Conservation (phyloP, 2,329 filamentous ascomycete genomes). For the Juglanconis juglandina region DNA sequence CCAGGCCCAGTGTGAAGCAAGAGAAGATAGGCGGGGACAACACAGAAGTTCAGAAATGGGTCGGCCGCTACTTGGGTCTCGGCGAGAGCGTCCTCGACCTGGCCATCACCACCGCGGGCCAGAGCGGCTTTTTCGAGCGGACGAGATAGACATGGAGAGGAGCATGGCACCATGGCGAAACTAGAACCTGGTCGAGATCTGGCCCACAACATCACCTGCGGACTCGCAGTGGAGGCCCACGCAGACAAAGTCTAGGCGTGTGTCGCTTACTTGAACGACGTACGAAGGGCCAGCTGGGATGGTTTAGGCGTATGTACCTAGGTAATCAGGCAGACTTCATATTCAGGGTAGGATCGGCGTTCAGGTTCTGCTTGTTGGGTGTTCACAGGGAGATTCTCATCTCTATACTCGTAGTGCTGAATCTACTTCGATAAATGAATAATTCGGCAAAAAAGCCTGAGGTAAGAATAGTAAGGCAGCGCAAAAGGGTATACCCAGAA, state of each 20-base stretch:
- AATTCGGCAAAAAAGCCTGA: background rate
- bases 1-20: conserved; percentile 77
- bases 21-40: conserved; percentile 77
- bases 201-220: background rate
- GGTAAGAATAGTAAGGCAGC: background rate
- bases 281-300: background rate
- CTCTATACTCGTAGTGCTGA: background rate
- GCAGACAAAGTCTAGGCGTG: background rate
- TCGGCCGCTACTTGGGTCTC: conserved; percentile 88
- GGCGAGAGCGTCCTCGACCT: conserved; percentile 99
- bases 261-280: background rate
- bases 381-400: background rate
- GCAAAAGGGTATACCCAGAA: background rate
- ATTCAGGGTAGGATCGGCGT: background rate
- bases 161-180: background rate
- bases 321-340: background rate
- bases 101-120: conserved; percentile 85
- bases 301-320: background rate
- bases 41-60: conserved; percentile 80
- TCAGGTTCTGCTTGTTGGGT: background rate
- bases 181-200: background rate
- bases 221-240: background rate
- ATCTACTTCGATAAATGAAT: background rate
- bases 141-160: conserved; percentile 55
- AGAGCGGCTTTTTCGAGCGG: conserved; percentile 87